Percentiles rank a stretch among this genome's conserved stretches.
phyloP scores from a whole-genome alignment of 1,284 basidiomycete genomes.

The Leccinum cinnamomeum region DNA sequence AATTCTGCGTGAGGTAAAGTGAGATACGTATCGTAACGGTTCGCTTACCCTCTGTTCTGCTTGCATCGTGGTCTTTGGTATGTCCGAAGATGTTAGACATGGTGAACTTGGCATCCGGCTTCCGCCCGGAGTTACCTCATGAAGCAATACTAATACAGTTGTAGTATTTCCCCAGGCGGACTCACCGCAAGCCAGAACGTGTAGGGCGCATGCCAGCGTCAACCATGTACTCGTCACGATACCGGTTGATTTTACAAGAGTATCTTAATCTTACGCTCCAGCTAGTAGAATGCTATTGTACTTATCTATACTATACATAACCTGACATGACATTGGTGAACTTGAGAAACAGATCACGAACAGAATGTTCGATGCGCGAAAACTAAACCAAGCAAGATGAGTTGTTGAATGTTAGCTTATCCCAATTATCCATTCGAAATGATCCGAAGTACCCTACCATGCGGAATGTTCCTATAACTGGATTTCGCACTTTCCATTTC shows the following conservation, averaged over 20 bases:
- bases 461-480: too few species aligned
- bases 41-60: slow-evolving; percentile 28
- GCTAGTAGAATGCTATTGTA: slow-evolving; percentile 20
- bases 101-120: background rate
- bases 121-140: background rate
- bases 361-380: slow-evolving; percentile 33
- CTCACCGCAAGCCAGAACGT: slow-evolving; percentile 27
- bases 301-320: slow-evolving; percentile 33
- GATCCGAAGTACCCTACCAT: too few species aligned
- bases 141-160: too few species aligned
- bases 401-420: slow-evolving; percentile 5
- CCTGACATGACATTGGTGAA: slow-evolving; percentile 32
- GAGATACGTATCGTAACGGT: background rate
- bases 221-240: background rate
- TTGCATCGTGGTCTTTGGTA: slow-evolving; percentile 21
- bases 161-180: slow-evolving; percentile 35
- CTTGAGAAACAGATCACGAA: slow-evolving; percentile 21
- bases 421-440: too few species aligned
- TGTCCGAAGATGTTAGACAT: slow-evolving; percentile 24
- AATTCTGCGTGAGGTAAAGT: slow-evolving; percentile 8
- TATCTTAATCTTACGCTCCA: too few species aligned
- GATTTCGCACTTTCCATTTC: too few species aligned
- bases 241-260: background rate
- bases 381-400: slow-evolving; percentile 29
- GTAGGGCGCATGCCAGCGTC: slow-evolving; percentile 11